phyloP scores from a whole-genome alignment of 768 basidiomycete genomes.

The Lactarius hatsudake region DNA sequence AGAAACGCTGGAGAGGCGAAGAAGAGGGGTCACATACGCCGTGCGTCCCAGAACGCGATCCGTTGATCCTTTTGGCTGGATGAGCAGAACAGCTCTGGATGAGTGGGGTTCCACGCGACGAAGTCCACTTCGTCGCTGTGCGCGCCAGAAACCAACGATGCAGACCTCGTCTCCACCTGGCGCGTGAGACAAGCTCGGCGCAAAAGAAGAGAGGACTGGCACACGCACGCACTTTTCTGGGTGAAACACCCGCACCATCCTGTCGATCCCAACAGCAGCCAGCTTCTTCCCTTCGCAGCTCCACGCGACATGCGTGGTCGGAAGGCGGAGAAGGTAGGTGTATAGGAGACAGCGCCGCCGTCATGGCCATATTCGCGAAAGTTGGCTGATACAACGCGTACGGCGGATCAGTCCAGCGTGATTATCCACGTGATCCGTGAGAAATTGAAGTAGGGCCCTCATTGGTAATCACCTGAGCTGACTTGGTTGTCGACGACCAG shows the following conservation, averaged over 20 bases:
- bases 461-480: neutral
- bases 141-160: conserved; percentile 62
- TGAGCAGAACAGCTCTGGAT: conserved; percentile 79
- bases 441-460: no score
- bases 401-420: no score
- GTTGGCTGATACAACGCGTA: conserved; percentile 40
- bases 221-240: conserved; percentile 72
- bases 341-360: conserved; percentile 38
- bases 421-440: neutral
- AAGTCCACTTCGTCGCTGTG: conserved; percentile 81
- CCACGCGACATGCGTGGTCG: conserved; percentile 79
- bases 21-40: conserved; percentile 50
- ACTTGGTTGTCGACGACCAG: neutral
- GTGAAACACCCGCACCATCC: conserved; percentile 69
- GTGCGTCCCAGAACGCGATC: conserved; percentile 81
- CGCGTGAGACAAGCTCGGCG: neutral
- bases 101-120: conserved; percentile 81
- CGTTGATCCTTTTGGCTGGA: conserved; percentile 73
- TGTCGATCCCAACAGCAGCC: conserved; percentile 81
- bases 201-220: neutral
- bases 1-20: neutral
- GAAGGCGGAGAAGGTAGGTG: conserved; percentile 76
- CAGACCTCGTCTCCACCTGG: conserved; percentile 70
- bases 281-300: conserved; percentile 80
- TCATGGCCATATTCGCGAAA: conserved; percentile 13